Evolutionary conservation across 768 basidiomycete species (phyloP), one percentile per base, ranked within the genome.

Genomic region (Leccinum sublutescens): DNA sequence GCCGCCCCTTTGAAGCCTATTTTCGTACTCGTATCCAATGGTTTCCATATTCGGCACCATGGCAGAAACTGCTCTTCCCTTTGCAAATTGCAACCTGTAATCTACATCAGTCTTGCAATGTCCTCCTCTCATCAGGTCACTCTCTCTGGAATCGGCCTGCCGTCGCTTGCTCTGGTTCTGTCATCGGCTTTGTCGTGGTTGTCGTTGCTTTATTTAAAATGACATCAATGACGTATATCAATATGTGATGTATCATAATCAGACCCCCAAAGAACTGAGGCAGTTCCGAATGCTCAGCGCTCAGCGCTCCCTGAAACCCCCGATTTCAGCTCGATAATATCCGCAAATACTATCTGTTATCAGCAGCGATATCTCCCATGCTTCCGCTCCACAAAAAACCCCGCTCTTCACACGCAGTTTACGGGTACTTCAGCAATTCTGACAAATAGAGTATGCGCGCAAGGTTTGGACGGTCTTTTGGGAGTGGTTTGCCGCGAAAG

Each of bases 221-320:
- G 31, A 31, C 31, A 40, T 40, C 38, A 17, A 56, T 60, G 19
- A 55, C 56, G 12, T 45, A 27, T 17, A 3, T 31, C 25, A 25
- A 25, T 25, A 25, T 10, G 29, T 31, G 29, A 31, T 52, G 19
- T 62, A 50, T 48, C 33, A 25, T 33, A 33, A 25, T 33, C 69
- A 93, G 90, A 48, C 95, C 93, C 0, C 95, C 93, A n/a, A 89
- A 60, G 93, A 96, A 68, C 86, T 94, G 45, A 82, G 95, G 93
- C 93, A 95, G 69, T 93, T 94, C 5, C 91, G 95, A 70, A 87
- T 91, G 82, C 84, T 93, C 14, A 31, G 65, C 54, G 21, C 84
- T 93, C 14, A 31, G 65, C 52, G 17, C 19, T 59, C 67, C 47
- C 63, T 59, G 19, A 57, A 51, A 52, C 64, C 15, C 61, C 62